Evolutionary conservation across 73 alveolate genomes (phyloP).

Genomic region (Paramecium sonneborni): DNA sequence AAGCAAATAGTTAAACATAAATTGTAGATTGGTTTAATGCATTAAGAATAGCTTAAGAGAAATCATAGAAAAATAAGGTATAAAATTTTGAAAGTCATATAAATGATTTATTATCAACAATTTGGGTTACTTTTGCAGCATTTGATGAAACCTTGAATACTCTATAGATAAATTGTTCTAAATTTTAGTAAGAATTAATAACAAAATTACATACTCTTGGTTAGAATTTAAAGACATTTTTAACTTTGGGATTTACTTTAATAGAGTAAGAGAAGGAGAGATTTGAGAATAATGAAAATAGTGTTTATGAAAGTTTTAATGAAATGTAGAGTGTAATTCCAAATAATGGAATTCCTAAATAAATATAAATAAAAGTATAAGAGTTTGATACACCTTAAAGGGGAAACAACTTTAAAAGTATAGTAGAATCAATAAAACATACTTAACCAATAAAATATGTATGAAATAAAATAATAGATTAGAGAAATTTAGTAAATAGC

Average conservation of each 20-base stretch:
- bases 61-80: not conserved
- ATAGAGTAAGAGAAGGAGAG: not conserved
- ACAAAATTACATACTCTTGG: not conserved
- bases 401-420: not conserved
- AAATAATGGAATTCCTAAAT: not conserved
- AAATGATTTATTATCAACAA: not conserved
- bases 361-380: not conserved
- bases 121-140: slow-evolving; percentile 39
- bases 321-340: slow-evolving; percentile 28
- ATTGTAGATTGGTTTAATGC: not conserved
- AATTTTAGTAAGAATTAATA: not conserved
- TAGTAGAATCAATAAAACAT: not conserved
- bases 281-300: not conserved
- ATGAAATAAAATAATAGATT: not conserved
- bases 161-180: not conserved
- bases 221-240: not conserved
- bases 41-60: not conserved
- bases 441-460: slow-evolving; percentile 32
- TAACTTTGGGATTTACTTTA: slow-evolving; percentile 6
- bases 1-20: not conserved
- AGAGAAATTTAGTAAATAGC: not conserved
- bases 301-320: slow-evolving; percentile 46
- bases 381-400: slow-evolving; percentile 7
- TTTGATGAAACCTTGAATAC: slow-evolving; percentile 29
- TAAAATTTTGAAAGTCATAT: not conserved